Evolutionary conservation across 2,329 filamentous ascomycete species (phyloP).

Genomic region (Fusarium sp.): DNA sequence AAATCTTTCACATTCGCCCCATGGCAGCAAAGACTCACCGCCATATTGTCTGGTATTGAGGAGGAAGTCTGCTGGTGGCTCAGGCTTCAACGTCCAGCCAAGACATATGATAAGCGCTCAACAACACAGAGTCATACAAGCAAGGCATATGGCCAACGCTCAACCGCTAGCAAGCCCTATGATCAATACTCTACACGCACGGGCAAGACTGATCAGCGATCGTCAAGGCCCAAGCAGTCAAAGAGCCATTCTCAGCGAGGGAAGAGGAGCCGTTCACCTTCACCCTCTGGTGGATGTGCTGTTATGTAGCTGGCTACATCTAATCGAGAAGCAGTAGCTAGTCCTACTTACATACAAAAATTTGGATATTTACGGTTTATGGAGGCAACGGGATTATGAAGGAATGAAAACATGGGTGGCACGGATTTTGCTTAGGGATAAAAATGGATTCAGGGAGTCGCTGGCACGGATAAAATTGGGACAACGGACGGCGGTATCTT

Average conservation of each 20-base stretch:
- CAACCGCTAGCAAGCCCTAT: conserved; percentile 7
- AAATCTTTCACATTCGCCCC: conserved; percentile 20
- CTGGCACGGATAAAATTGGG: background rate
- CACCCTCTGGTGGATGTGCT: conserved; percentile 5
- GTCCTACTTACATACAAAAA: background rate
- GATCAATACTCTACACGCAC: conserved; percentile 4
- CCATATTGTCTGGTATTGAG: conserved; percentile 17
- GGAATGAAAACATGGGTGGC: background rate
- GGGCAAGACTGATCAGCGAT: conserved; percentile 6
- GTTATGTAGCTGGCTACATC: conserved; percentile 25
- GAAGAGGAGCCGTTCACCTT: conserved; percentile 14
- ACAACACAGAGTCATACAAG: background rate
- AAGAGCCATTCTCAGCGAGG: background rate
- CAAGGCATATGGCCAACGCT: background rate
- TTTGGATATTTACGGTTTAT: background rate
- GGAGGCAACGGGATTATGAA: background rate
- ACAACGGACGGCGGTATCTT: background rate
- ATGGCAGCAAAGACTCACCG: conserved; percentile 20
- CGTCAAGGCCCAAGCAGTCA: background rate
- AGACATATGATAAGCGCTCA: background rate
- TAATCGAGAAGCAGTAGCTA: background rate
- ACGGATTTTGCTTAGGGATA: background rate
- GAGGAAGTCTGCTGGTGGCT: conserved; percentile 30
- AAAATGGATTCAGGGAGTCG: background rate
- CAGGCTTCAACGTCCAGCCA: conserved; percentile 4